Evolutionary conservation across 1,139 yeast species (phyloP).

Genomic region (Yamadazyma aaseri): DNA sequence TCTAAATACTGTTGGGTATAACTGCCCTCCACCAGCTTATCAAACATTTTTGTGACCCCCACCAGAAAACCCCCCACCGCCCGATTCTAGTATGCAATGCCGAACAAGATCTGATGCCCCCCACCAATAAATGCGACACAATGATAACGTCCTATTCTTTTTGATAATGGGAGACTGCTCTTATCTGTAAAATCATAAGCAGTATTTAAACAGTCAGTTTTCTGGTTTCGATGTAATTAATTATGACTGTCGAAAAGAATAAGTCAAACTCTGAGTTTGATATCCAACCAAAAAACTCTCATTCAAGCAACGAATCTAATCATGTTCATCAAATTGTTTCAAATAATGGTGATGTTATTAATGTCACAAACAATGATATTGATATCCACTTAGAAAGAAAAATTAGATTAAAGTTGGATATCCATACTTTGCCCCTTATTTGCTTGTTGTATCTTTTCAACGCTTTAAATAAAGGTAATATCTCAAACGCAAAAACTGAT

Average conservation of each 20-base stretch:
- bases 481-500: conserved; percentile 29
- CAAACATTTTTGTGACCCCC: too few species aligned
- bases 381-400: conserved; percentile 22
- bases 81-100: too few species aligned
- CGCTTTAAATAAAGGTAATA: conserved; percentile 29
- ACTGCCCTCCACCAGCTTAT: too few species aligned
- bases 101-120: too few species aligned
- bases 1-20: too few species aligned
- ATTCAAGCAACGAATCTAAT: conserved; percentile 14
- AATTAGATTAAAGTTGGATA: conserved; percentile 33
- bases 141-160: too few species aligned
- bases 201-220: too few species aligned
- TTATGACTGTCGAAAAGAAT: conserved; percentile 5
- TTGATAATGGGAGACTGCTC: too few species aligned
- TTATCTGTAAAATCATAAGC: too few species aligned
- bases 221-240: too few species aligned
- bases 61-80: too few species aligned
- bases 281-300: conserved; percentile 12
- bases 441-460: conserved; percentile 29
- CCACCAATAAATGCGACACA: too few species aligned
- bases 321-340: conserved; percentile 18
- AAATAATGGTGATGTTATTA: conserved; percentile 15
- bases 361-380: conserved; percentile 11
- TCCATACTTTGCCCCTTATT: conserved; percentile 28
- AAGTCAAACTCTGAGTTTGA: conserved; percentile 10